Base-by-base conservation (phyloP, 2,329 filamentous ascomycete genomes). In the Raffaelea arxii region DNA sequence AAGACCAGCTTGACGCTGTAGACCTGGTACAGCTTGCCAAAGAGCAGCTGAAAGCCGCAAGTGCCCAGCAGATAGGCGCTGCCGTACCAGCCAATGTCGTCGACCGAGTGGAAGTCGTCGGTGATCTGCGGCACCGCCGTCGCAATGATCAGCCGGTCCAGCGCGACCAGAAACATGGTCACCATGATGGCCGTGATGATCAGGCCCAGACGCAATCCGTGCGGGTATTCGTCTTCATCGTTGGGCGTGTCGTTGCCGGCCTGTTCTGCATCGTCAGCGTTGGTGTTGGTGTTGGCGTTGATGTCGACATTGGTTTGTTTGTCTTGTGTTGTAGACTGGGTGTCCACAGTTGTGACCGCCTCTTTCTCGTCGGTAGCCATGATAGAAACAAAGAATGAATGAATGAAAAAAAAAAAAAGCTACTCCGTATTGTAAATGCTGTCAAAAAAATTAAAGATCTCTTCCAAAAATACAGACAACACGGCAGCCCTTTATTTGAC, bases 1-100 rank as follows among this genome's bases (percentile, higher is more conserved):
- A 65, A 69, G 1, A 61, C 56, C 57, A 59, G 64, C 59, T 70
- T 68, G 4, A 59, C 54, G n/a, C 51, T 62, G 43, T 68, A 65
- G 19, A 65, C 56, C 2, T 56, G 67, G 50, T 75, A 78, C 1
- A 77, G 47, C 54, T 70, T 75, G 1, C 74, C 75, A 0, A 67
- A 65, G 12, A 77, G 62, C 2, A 72, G 72, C 46, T 48, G 43
- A 21, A 46, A 23, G 24, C 41, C 43, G 12, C 35, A 41, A 18
- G 6, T 41, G 24, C 32, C 45, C 7, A 52, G 44, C 35, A 46
- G 74, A 39, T 46, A 52, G 5, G 51, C 46, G 40, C 44, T 44
- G 35, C 48, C 51, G 18, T 52, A 52, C 51, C 51, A 52, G 46
- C 51, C 51, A 70, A 52, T 42, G 40, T 52, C 46, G 11, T 32